Evolutionary conservation across 768 basidiomycete species (phyloP).

Genomic region (Hericium alpestre): DNA sequence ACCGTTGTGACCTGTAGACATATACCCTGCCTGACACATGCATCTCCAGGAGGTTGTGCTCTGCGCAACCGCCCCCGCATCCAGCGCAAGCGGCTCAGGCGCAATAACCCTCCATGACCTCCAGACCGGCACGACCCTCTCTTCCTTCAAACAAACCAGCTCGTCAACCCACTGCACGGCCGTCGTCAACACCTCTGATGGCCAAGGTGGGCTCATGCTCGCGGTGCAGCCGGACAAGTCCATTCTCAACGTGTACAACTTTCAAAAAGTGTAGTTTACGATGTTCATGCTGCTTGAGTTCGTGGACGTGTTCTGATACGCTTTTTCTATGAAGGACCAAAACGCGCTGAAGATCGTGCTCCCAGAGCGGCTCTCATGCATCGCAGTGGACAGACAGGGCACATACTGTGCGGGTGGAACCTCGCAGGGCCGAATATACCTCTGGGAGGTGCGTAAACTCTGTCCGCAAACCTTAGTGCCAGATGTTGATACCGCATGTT

Average conservation of each 20-base stretch:
- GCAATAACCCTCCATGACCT: slow-evolving; percentile 73
- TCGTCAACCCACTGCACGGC: slow-evolving; percentile 57
- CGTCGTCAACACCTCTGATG: slow-evolving; percentile 53
- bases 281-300: no score
- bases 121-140: slow-evolving; percentile 59
- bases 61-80: slow-evolving; percentile 47
- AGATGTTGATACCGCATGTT: neutral
- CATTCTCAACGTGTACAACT: slow-evolving; percentile 81
- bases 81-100: slow-evolving; percentile 41
- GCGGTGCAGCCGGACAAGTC: slow-evolving; percentile 84
- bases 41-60: slow-evolving; percentile 59
- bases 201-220: slow-evolving; percentile 75
- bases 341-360: slow-evolving; percentile 74
- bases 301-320: slow-evolving; percentile 1
- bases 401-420: slow-evolving; percentile 83
- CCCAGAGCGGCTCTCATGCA: slow-evolving; percentile 80
- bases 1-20: neutral
- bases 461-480: neutral
- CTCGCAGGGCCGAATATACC: slow-evolving; percentile 75
- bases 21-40: slow-evolving; percentile 27
- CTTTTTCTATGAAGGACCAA: slow-evolving; percentile 61
- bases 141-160: slow-evolving; percentile 84
- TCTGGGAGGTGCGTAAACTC: slow-evolving; percentile 78
- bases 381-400: slow-evolving; percentile 65
- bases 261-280: slow-evolving; percentile 94